phyloP scores from a whole-genome alignment of 2,329 filamentous ascomycete species.

The Drechslera avenae region DNA sequence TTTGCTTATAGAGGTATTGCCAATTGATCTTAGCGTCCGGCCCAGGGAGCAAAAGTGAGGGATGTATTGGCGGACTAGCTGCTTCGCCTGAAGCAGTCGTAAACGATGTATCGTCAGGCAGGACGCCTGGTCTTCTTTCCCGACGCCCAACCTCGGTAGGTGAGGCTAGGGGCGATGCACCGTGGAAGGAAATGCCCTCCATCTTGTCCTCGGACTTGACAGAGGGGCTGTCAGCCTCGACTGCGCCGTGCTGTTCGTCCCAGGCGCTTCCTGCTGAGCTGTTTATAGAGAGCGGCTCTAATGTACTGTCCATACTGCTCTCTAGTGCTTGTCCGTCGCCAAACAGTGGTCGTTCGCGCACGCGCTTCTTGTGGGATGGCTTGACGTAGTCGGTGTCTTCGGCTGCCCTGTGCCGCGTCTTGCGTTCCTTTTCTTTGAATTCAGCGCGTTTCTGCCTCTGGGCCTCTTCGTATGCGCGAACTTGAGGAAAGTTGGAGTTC shows the following conservation, averaged over 20 bases:
- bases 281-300: conserved; percentile 27
- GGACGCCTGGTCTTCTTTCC: conserved; percentile 22
- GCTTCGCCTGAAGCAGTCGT: conserved; percentile 6
- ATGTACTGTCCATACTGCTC: conserved; percentile 26
- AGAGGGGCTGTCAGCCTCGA: conserved; percentile 51
- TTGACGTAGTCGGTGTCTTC: conserved; percentile 56
- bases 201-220: conserved; percentile 42
- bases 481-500: conserved; percentile 69
- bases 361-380: conserved; percentile 60
- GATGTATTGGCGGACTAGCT: conserved; percentile 33
- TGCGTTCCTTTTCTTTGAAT: conserved; percentile 50
- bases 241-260: conserved; percentile 55
- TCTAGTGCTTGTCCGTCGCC: conserved; percentile 39
- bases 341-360: conserved; percentile 53
- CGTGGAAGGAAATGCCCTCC: conserved; percentile 45
- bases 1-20: conserved; percentile 90
- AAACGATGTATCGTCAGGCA: conserved; percentile 11
- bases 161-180: conserved; percentile 22
- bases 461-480: conserved; percentile 68
- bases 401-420: conserved; percentile 52
- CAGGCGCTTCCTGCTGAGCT: conserved; percentile 39
- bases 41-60: conserved; percentile 40
- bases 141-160: conserved; percentile 22
- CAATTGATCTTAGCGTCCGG: conserved; percentile 75
- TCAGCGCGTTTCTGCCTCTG: conserved; percentile 48